Conservation (phyloP, 208 protist species). For the Crithidia mellificae region DNA sequence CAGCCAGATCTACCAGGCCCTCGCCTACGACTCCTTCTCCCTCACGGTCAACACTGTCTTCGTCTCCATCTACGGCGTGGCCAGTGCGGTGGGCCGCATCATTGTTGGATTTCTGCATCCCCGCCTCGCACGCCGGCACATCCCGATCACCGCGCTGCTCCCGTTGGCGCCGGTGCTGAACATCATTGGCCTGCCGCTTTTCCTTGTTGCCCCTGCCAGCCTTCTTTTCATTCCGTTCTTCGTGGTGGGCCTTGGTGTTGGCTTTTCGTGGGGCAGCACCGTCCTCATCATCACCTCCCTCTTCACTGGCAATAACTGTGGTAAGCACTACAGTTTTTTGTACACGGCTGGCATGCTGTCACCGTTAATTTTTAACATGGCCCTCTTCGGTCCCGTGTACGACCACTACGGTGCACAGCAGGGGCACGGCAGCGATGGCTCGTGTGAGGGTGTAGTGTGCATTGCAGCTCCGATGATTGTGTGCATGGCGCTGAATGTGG, state of each 20-base stretch:
- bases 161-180: slow-evolving; percentile 66
- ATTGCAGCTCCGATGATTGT: slow-evolving; percentile 53
- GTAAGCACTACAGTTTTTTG: slow-evolving; percentile 82
- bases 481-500: slow-evolving; percentile 55
- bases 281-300: slow-evolving; percentile 72
- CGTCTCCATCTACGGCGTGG: slow-evolving; percentile 79
- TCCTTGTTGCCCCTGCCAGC: slow-evolving; percentile 37
- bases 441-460: slow-evolving; percentile 62
- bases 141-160: slow-evolving; percentile 47
- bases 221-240: slow-evolving; percentile 73
- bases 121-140: slow-evolving; percentile 36
- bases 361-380: slow-evolving; percentile 78
- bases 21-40: slow-evolving; percentile 58
- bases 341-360: slow-evolving; percentile 85
- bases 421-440: slow-evolving; percentile 25
- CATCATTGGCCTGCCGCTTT: slow-evolving; percentile 61
- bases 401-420: slow-evolving; percentile 61
- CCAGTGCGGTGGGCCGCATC: slow-evolving; percentile 77
- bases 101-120: slow-evolving; percentile 58
- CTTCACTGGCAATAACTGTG: slow-evolving; percentile 64
- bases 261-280: slow-evolving; percentile 78
- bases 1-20: slow-evolving; percentile 73
- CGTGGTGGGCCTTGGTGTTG: slow-evolving; percentile 68
- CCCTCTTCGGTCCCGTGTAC: slow-evolving; percentile 72
- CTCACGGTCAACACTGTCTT: slow-evolving; percentile 74